Evolutionary conservation across 768 basidiomycete species (phyloP).

Genomic region (Boletus subparvulus): DNA sequence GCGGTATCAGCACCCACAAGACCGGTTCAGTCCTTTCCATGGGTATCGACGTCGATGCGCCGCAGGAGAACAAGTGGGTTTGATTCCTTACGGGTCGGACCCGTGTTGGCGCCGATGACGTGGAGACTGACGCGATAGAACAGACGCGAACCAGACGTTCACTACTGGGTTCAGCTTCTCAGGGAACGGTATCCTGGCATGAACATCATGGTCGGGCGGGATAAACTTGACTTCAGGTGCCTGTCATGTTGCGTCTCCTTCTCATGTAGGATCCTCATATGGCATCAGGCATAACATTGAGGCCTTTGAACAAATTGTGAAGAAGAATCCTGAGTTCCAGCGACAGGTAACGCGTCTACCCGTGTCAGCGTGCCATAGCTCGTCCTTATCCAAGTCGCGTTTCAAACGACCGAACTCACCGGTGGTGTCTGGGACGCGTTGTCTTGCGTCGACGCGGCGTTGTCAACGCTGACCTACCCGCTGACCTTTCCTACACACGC

Average conservation of each 20-base stretch:
- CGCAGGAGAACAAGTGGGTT: constrained; percentile 64
- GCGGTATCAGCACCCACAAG: constrained; percentile 6
- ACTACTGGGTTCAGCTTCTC: constrained; percentile 71
- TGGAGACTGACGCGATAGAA: no score
- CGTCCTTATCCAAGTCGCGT: constrained; percentile 83
- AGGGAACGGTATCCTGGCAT: constrained; percentile 80
- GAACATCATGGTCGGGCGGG: constrained; percentile 84
- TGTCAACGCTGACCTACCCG: constrained; percentile 83
- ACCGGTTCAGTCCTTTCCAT: constrained; percentile 90
- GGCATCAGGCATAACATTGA: constrained; percentile 82
- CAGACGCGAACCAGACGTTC: no score
- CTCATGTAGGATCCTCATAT: constrained; percentile 20
- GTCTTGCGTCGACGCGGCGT: constrained; percentile 40
- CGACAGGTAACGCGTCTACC: no score
- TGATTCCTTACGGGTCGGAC: background rate
- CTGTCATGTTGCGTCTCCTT: background rate
- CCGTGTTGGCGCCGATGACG: no score
- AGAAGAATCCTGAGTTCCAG: no score
- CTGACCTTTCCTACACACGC: constrained; percentile 81
- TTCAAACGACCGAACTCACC: constrained; percentile 77
- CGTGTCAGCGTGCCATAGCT: constrained; percentile 38
- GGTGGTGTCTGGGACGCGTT: constrained; percentile 66
- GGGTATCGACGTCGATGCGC: constrained; percentile 76
- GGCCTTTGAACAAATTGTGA: constrained; percentile 77
- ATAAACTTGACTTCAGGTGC: constrained; percentile 82